These are phyloP conservation scores for Ceratocystis albifundus DNA, from an alignment of 2,329 filamentous ascomycete species.

Conservation along the genomic window DNA sequence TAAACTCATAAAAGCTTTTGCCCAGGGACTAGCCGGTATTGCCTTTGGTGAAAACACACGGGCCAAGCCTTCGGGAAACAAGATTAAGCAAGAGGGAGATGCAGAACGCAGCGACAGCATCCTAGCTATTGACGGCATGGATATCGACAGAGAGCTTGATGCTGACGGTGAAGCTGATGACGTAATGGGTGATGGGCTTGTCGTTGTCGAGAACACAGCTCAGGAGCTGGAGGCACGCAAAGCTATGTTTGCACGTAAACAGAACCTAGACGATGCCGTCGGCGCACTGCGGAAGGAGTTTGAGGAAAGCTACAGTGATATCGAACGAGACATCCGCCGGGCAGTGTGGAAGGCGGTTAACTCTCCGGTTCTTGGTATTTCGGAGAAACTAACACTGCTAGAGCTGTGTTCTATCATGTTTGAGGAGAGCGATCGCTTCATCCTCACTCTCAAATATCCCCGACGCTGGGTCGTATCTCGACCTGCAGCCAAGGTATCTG, in stretches of 20 bases:
- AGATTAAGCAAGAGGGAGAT: not conserved
- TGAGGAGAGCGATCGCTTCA: constrained; percentile 35
- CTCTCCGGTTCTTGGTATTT: constrained; percentile 32
- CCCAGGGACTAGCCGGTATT: constrained; percentile 48
- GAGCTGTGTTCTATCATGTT: constrained; percentile 39
- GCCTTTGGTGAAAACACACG: constrained; percentile 45
- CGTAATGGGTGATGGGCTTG: constrained; percentile 27
- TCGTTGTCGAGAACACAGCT: constrained; percentile 33
- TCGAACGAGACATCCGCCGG: constrained; percentile 33
- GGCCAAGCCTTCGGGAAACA: constrained; percentile 14
- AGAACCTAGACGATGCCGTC: constrained; percentile 48
- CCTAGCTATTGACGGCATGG: constrained; percentile 22
- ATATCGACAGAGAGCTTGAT: constrained; percentile 29
- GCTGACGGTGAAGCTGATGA: constrained; percentile 24
- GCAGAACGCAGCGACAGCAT: constrained; percentile 19
- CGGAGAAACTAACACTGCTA: constrained; percentile 35
- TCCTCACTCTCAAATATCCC: constrained; percentile 34
- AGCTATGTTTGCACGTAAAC: constrained; percentile 53
- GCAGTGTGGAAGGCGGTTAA: constrained; percentile 37
- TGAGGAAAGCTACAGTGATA: constrained; percentile 33
- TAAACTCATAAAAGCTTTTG: constrained; percentile 48
- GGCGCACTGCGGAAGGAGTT: constrained; percentile 36
- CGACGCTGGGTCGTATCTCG: constrained; percentile 35
- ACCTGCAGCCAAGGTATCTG: constrained; percentile 30
- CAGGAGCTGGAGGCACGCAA: constrained; percentile 46